Evolutionary conservation across 1,284 basidiomycete genomes (phyloP), one percentile per base, ranked within the genome.

Genomic region (Psilocybe mexicana): DNA sequence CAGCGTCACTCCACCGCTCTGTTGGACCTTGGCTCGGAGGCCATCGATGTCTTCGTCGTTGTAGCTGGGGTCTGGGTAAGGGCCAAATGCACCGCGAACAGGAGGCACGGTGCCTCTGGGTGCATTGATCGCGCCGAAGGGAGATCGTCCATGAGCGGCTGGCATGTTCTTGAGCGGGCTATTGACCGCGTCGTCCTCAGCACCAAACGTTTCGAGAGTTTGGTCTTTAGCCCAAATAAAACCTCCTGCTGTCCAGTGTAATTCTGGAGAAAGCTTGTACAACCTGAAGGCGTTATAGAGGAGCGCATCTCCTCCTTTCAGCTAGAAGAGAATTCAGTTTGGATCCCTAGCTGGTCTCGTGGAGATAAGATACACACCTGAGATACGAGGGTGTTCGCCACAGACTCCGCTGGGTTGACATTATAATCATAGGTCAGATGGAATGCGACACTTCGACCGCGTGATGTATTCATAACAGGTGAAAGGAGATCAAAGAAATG

Each of bases 161-260:
- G 35, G 42, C 28, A 53, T 55, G 47, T 61, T 63, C 53, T 60
- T 61, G 43, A 57, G 26, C 2, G 59, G 64, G 38, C 70, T 67
- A 49, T 49, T 43, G 59, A 30, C 69, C 71, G 33, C 35, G 11
- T 77, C 74, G 28, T 72, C 68, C 52, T 76, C 72, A 48, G 84
- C 83, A 59, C 74, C 76, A 36, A 78, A 78, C 62, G 85, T 80
- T 65, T 90, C 86, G 10, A 91, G 86, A 0, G 82, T 80, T 55
- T 82, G 81, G 64, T 89, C 86, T 35, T 84, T 79, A 1, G 89
- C 85, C 90, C 90, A 92, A 60, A 92, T 79, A 70, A 87, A 90
- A 11, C 88, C 88, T 4, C 89, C 89, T 26, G 90, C 90, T 23
- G 84, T 84, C 86, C 89, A 92, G 55, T 88, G 86, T 0, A 92